Evolutionary conservation across 2,329 filamentous ascomycete genomes (phyloP).

Genomic region (Xylariomycetidae sp.): DNA sequence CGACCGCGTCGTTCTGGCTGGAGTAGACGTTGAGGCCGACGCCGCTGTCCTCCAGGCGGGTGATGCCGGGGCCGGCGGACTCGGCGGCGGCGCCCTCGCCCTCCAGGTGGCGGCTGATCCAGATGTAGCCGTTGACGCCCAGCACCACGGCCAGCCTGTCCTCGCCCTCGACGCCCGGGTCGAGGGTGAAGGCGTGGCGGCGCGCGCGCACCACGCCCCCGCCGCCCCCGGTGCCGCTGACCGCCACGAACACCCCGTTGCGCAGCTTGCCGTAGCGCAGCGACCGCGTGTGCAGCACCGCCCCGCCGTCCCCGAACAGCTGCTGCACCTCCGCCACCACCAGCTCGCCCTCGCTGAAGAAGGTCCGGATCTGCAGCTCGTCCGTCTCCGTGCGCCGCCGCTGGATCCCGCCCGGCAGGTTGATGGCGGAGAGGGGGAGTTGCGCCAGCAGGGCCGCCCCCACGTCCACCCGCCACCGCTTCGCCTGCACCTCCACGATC

Average conservation of each 20-base stretch:
- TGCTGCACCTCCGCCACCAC: slow-evolving; percentile 92
- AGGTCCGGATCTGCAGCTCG: slow-evolving; percentile 94
- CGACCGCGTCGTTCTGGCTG: slow-evolving; percentile 86
- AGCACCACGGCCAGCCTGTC: slow-evolving; percentile 77
- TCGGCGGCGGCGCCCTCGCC: slow-evolving; percentile 42
- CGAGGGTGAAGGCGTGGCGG: slow-evolving; percentile 82
- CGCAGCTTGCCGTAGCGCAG: slow-evolving; percentile 92
- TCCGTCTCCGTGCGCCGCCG: slow-evolving; percentile 90
- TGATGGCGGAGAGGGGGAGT: slow-evolving; percentile 83
- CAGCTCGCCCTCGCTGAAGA: slow-evolving; percentile 92
- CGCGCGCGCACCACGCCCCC: slow-evolving; percentile 78
- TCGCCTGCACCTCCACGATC: slow-evolving; percentile 89
- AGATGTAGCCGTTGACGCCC: slow-evolving; percentile 95
- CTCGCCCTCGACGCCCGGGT: slow-evolving; percentile 41
- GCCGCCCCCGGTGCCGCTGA: slow-evolving; percentile 76
- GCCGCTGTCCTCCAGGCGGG: slow-evolving; percentile 80
- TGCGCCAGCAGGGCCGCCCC: slow-evolving; percentile 79
- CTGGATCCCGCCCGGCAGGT: slow-evolving; percentile 87
- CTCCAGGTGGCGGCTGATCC: slow-evolving; percentile 80
- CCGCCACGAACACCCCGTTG: slow-evolving; percentile 83
- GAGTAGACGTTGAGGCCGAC: slow-evolving; percentile 85
- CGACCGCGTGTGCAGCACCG: slow-evolving; percentile 81
- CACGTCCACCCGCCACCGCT: slow-evolving; percentile 92
- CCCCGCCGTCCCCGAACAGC: slow-evolving; percentile 77
- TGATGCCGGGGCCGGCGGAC: slow-evolving; percentile 56